Base-by-base conservation (phyloP, 768 basidiomycete species). In the Candolleomyces efflorescens region DNA sequence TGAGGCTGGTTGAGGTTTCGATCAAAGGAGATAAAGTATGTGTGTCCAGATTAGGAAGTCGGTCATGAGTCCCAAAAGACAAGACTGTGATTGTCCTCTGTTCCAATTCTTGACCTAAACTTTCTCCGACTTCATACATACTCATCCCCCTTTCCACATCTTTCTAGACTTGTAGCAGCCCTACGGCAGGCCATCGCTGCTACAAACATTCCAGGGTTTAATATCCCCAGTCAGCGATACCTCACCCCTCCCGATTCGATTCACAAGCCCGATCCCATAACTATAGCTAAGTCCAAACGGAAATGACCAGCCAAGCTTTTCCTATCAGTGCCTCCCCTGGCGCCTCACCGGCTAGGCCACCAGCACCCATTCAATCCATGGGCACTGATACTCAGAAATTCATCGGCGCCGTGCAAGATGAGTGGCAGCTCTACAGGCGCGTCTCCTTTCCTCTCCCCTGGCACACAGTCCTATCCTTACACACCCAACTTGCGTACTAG, bases 321-420 rank as follows among this genome's bases (percentile, higher is more conserved):
- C 32, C 32, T 32, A 32, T 32, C 32, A 32, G 32, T 32, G 32
- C 32, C 32, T 51, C 59, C 26, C 60, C 50, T 26, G 62, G 59
- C 15, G 46, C 61, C 46, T 60, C 61, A 13, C 65, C 18, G 1
- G 18, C 20, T 4, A 12, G 32, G 22, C 22, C 26, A 39, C n/a
- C 37, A 44, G 41, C 10, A 22, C 12, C 22, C 13, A 15, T 23
- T 24, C 26, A 63, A 49, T 60, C 50, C n/a, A 67, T 67, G 65
- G 43, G 49, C 22, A 58, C 37, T 18, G 3, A 9, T n/a, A 46
- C 63, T 36, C 65, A 64, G 18, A 68, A 62, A 46, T 90, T 92
- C 61, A 90, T 92, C 56, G 90, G 90, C 27, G 87, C 91, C 5
- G 92, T 94, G 53, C 73, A 87, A 63, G 91, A 94, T 63, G 87